These are phyloP conservation scores for Curvularia lunata DNA, from an alignment of 2,329 filamentous ascomycete genomes.

Conservation along the genomic window DNA sequence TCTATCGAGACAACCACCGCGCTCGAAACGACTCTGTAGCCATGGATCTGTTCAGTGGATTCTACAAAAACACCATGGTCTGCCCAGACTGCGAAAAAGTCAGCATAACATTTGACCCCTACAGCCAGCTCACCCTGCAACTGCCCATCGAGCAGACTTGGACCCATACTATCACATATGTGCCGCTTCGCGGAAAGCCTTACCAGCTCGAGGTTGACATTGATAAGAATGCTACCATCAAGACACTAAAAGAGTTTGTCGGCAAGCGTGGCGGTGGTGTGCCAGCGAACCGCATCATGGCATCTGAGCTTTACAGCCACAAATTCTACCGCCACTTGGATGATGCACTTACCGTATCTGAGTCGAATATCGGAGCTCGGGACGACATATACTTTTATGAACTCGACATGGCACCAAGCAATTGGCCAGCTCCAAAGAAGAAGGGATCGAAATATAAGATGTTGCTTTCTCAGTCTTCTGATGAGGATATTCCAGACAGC, in stretches of 20 bases:
- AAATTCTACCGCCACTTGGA: conserved; percentile 89
- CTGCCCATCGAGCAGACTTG: conserved; percentile 86
- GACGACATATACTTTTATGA: conserved; percentile 78
- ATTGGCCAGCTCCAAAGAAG: conserved; percentile 68
- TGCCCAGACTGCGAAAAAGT: conserved; percentile 92
- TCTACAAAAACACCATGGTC: conserved; percentile 97
- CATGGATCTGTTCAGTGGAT: conserved; percentile 89
- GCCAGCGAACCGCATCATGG: conserved; percentile 70
- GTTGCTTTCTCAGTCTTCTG: conserved; percentile 52
- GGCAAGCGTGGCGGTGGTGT: conserved; percentile 61
- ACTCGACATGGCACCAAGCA: conserved; percentile 78
- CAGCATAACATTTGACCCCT: conserved; percentile 98
- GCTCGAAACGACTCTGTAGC: conserved; percentile 93
- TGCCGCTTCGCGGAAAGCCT: conserved; percentile 74
- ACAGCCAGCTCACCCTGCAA: conserved; percentile 91
- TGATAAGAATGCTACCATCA: conserved; percentile 75
- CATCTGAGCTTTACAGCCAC: conserved; percentile 79
- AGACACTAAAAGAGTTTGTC: conserved; percentile 68
- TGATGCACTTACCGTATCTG: conserved; percentile 68
- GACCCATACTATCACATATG: conserved; percentile 75
- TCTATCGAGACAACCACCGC: conserved; percentile 91
- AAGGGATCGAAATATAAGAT: conserved; percentile 53
- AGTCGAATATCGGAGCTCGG: conserved; percentile 67
- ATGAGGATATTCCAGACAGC: conserved; percentile 59
- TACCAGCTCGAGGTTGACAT: conserved; percentile 79